Evolutionary conservation across 2,329 filamentous ascomycete genomes (phyloP).

Genomic region (Colletotrichum karsti): DNA sequence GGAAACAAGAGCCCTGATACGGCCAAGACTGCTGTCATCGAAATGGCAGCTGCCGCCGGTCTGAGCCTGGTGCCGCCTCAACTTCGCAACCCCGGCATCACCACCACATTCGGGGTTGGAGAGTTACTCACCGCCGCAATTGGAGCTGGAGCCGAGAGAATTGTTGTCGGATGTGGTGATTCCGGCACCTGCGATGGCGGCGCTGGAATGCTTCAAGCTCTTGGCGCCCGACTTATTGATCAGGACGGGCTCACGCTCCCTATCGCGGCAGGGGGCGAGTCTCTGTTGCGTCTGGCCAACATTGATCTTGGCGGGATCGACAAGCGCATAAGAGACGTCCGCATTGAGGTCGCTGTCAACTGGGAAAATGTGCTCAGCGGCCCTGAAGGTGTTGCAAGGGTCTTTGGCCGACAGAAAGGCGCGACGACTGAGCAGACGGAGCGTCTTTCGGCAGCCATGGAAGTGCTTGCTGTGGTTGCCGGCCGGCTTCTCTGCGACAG

Average conservation of each 20-base stretch:
- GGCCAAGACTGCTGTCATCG: constrained; percentile 53
- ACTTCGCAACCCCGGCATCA: constrained; percentile 53
- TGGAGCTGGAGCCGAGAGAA: constrained; percentile 51
- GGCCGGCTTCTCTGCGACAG: constrained; percentile 42
- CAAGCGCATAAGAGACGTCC: constrained; percentile 42
- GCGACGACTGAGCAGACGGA: constrained; percentile 52
- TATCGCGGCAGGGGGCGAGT: constrained; percentile 48
- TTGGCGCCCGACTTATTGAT: constrained; percentile 55
- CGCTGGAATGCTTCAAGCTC: constrained; percentile 61
- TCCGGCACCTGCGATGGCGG: constrained; percentile 63
- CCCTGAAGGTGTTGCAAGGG: constrained; percentile 53
- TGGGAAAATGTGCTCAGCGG: constrained; percentile 61
- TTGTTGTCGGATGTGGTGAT: constrained; percentile 62
- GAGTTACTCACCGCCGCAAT: constrained; percentile 55
- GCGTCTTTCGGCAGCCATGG: constrained; percentile 50
- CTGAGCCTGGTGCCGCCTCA: constrained; percentile 55
- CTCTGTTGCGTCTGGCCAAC: constrained; percentile 43
- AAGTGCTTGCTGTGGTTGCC: constrained; percentile 47
- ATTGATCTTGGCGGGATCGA: constrained; percentile 51
- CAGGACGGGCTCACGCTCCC: constrained; percentile 44
- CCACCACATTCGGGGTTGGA: constrained; percentile 61
- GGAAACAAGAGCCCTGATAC: constrained; percentile 28
- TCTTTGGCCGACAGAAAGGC: constrained; percentile 62
- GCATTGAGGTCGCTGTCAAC: constrained; percentile 60
- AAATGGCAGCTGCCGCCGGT: constrained; percentile 63